phyloP scores from a whole-genome alignment of 2,329 filamentous ascomycete species.

The Didymosphaeria variabile region DNA sequence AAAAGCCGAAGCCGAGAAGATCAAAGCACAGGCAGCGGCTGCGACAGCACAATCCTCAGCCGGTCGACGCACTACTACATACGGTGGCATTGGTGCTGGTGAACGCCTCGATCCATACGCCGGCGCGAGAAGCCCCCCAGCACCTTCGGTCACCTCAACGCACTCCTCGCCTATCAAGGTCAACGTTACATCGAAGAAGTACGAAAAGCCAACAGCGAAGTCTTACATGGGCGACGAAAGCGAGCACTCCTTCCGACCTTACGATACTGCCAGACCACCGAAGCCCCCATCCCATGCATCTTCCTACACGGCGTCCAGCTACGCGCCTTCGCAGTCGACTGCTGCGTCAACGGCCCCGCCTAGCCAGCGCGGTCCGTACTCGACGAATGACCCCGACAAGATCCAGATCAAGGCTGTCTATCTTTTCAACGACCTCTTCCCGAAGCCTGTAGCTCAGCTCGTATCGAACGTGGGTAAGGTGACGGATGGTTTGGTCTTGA shows the following conservation, averaged over 20 bases:
- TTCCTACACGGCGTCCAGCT: conserved; percentile 83
- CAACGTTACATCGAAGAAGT: conserved; percentile 52
- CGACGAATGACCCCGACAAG: conserved; percentile 91
- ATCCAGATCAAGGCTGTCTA: conserved; percentile 95
- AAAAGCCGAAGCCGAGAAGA: conserved; percentile 47
- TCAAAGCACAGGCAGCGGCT: conserved; percentile 34
- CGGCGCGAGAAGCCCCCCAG: conserved; percentile 63
- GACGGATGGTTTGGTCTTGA: conserved; percentile 89
- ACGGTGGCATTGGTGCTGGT: conserved; percentile 63
- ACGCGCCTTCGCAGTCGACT: conserved; percentile 84
- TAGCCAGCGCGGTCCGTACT: conserved; percentile 79
- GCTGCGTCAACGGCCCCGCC: conserved; percentile 84
- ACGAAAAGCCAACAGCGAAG: conserved; percentile 62
- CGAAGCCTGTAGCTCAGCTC: conserved; percentile 89
- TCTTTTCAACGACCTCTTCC: conserved; percentile 87
- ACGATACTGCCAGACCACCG: conserved; percentile 70
- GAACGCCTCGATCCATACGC: conserved; percentile 77
- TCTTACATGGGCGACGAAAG: conserved; percentile 64
- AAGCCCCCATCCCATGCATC: conserved; percentile 53
- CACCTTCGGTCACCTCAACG: conserved; percentile 48
- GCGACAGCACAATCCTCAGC: conserved; percentile 33
- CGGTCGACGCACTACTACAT: conserved; percentile 45
- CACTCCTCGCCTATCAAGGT: conserved; percentile 51
- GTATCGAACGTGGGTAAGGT: conserved; percentile 84
- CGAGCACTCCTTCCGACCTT: conserved; percentile 77